Conservation (phyloP, 73 alveolate species). For the Paraurostyla sp. region DNA sequence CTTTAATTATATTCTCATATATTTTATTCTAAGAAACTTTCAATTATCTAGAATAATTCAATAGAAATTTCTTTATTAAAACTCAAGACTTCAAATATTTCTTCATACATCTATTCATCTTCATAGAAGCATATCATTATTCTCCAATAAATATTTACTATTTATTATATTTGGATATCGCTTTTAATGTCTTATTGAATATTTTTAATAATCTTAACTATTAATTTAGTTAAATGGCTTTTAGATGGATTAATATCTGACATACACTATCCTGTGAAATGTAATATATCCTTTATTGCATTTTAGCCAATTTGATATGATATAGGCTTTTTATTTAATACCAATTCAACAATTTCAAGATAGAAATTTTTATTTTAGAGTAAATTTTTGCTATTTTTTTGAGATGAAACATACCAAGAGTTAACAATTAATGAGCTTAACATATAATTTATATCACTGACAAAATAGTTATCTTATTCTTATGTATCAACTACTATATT, state of each 20-base stretch:
- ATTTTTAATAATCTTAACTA: neutral
- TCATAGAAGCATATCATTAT: neutral
- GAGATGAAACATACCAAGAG: too few species aligned
- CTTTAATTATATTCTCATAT: neutral
- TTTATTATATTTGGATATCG: neutral
- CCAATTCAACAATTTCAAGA: too few species aligned
- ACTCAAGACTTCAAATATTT: neutral
- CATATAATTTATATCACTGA: too few species aligned
- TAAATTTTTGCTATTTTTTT: too few species aligned
- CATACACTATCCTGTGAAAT: neutral
- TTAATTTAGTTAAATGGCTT: neutral
- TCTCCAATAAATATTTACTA: neutral
- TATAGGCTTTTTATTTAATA: too few species aligned
- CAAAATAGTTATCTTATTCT: too few species aligned
- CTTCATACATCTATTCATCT: neutral
- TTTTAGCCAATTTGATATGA: neutral
- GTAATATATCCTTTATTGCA: neutral
- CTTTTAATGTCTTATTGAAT: neutral
- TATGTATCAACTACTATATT: neutral
- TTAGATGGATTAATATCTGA: constrained; percentile 3
- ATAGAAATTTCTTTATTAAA: neutral
- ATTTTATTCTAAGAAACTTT: neutral
- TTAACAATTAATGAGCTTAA: too few species aligned
- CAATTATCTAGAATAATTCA: neutral
- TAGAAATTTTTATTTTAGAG: too few species aligned